Percentiles rank a stretch among this genome's conserved stretches.
Evolutionary conservation across 2,329 filamentous ascomycete genomes (phyloP).

Genomic region (Epichloe elymi): DNA sequence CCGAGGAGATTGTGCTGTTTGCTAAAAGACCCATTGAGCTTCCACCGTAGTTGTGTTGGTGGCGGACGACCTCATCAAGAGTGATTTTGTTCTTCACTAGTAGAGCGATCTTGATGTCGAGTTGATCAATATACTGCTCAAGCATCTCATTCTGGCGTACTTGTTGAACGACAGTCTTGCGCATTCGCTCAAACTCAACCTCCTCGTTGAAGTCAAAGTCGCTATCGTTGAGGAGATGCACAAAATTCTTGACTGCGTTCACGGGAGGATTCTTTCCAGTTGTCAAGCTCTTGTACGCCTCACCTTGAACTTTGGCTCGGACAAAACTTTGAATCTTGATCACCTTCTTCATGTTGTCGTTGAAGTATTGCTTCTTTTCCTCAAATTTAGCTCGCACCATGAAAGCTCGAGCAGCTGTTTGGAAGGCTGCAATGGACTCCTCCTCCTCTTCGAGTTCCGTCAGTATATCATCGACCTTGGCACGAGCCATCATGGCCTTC

Average conservation of each 20-base stretch:
- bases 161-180: conserved; percentile 94
- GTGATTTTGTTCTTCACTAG: conserved; percentile 99
- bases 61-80: conserved; percentile 89
- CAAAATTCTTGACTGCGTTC: conserved; percentile 93
- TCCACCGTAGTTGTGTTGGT: conserved; percentile 91
- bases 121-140: conserved; percentile 94
- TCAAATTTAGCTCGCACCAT: conserved; percentile 63
- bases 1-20: conserved; percentile 76
- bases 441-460: conserved; percentile 73
- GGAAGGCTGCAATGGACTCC: conserved; percentile 59
- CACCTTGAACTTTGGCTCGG: conserved; percentile 84
- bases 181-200: conserved; percentile 85
- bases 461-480: conserved; percentile 59
- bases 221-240: conserved; percentile 93
- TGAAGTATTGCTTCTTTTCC: conserved; percentile 80
- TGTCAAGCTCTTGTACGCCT: conserved; percentile 95
- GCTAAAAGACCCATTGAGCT: conserved; percentile 74
- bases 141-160: conserved; percentile 94
- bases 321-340: conserved; percentile 98
- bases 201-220: conserved; percentile 99
- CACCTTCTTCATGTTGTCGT: conserved; percentile 96
- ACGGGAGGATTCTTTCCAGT: conserved; percentile 94
- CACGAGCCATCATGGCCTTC: conserved; percentile 67
- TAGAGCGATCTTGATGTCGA: conserved; percentile 97
- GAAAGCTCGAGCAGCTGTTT: conserved; percentile 60